Evolutionary conservation across 306 rosid species (phyloP).

Genomic region (Lathyrus tuberosus): DNA sequence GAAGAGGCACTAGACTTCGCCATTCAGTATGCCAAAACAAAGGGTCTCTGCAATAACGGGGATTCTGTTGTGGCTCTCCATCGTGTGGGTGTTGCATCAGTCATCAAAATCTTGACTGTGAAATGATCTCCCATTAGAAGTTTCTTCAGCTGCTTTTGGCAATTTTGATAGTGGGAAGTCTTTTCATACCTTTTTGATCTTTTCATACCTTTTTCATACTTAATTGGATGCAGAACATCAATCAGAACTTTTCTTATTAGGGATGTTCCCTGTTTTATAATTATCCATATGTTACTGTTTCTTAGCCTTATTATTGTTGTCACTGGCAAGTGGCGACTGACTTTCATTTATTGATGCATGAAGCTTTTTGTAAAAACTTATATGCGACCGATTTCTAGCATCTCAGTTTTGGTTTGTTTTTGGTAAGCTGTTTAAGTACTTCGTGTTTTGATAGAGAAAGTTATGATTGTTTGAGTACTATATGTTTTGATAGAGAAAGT

Average conservation of each 20-base stretch:
- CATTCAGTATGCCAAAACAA: slow-evolving; percentile 69
- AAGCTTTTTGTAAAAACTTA: neutral
- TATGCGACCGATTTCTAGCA: neutral
- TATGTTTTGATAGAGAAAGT: neutral
- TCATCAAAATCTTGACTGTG: slow-evolving; percentile 93
- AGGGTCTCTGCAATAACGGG: slow-evolving; percentile 80
- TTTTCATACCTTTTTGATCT: neutral
- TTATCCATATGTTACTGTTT: neutral
- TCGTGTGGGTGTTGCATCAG: slow-evolving; percentile 85
- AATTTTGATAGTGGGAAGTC: slow-evolving; percentile 19
- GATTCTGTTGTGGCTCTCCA: slow-evolving; percentile 94
- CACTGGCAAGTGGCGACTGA: neutral
- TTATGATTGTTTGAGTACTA: slow-evolving; percentile 3
- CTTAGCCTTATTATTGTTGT: neutral
- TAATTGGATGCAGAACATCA: slow-evolving; percentile 16
- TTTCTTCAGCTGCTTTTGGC: slow-evolving; percentile 18
- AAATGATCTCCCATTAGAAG: slow-evolving; percentile 55
- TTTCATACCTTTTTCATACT: neutral
- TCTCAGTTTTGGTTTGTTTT: neutral
- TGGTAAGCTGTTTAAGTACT: neutral
- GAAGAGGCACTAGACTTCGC: slow-evolving; percentile 89
- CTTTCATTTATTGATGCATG: slow-evolving; percentile 8
- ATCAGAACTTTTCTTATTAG: slow-evolving; percentile 9
- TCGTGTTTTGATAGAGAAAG: neutral
- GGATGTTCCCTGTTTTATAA: neutral